Percentiles rank a stretch among this genome's conserved stretches.
Evolutionary conservation across 345 rosid species (phyloP).

Genomic region (Rhizophora apiculata): DNA sequence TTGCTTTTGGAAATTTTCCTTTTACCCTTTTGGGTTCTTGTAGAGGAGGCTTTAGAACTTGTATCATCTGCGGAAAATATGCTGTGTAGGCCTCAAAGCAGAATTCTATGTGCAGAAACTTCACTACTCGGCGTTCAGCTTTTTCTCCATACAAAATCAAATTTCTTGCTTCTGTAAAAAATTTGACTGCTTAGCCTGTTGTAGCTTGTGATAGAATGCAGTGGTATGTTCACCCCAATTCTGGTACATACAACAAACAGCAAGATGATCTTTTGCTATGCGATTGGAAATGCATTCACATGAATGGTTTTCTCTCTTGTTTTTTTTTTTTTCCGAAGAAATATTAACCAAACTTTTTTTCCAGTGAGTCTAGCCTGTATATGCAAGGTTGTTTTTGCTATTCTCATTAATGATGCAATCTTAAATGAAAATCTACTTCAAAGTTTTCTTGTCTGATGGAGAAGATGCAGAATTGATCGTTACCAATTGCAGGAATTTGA

Average conservation of each 20-base stretch:
- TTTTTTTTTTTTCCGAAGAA: no score
- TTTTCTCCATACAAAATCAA: constrained; percentile 28
- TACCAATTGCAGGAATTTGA: no score
- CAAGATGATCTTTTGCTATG: not conserved
- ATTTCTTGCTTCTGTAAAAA: constrained; percentile 35
- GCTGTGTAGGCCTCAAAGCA: constrained; percentile 27
- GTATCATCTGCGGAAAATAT: constrained; percentile 33
- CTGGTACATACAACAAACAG: not conserved
- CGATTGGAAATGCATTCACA: not conserved
- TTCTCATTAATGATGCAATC: no score
- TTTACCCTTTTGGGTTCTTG: constrained; percentile 25
- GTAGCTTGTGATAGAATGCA: constrained; percentile 17
- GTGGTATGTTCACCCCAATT: not conserved
- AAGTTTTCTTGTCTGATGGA: no score
- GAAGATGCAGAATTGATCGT: no score
- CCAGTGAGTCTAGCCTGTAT: no score
- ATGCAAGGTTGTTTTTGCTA: no score
- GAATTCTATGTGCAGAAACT: constrained; percentile 24
- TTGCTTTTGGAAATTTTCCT: constrained; percentile 33
- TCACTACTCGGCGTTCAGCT: constrained; percentile 23
- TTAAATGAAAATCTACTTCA: no score
- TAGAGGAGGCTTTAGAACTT: constrained; percentile 51
- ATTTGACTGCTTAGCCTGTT: constrained; percentile 17
- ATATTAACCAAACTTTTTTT: no score
- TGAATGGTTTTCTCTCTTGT: not conserved